Evolutionary conservation across 208 protist species (phyloP), one percentile per base, ranked within the genome.

Genomic region (Angomonas deanei): DNA sequence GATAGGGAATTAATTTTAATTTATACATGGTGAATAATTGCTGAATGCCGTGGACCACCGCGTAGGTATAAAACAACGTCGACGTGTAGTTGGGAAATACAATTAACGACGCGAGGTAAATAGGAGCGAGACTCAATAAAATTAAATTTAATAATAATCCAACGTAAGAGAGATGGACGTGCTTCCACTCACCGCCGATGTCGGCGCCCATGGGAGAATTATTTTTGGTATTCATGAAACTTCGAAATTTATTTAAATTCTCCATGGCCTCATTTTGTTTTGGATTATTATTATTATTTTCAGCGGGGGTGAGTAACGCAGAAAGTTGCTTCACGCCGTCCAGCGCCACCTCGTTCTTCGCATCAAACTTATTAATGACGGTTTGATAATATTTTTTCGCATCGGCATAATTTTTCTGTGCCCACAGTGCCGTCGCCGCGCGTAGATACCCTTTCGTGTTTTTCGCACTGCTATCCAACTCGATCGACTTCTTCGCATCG

Each of bases 11-110:
- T 4, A 32, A 24, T 34, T 13, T 56, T 3, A 10, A 21, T n/a
- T 32, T 56, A 34, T 56, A 56, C n/a, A 56, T 28, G 28, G 21
- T n/a, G 11, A 42, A n/a, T n/a, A n/a, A n/a, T n/a, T n/a, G n/a
- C n/a, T n/a, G n/a, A n/a, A n/a, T n/a, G n/a, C n/a, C n/a, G n/a
- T n/a, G n/a, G n/a, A n/a, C n/a, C n/a, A n/a, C n/a, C n/a, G n/a
- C n/a, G n/a, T n/a, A n/a, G n/a, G n/a, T n/a, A n/a, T n/a, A n/a
- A n/a, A n/a, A n/a, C n/a, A n/a, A n/a, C n/a, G n/a, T n/a, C n/a
- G n/a, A n/a, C n/a, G n/a, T n/a, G n/a, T n/a, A n/a, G n/a, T n/a
- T n/a, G n/a, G n/a, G n/a, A n/a, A n/a, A n/a, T n/a, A n/a, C n/a
- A n/a, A n/a, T n/a, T n/a, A n/a, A n/a, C n/a, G n/a, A n/a, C n/a